Percentiles rank a stretch among this genome's conserved stretches.
Evolutionary conservation across 305 asterid species (phyloP).

Genomic region (Ilex paraguariensis): DNA sequence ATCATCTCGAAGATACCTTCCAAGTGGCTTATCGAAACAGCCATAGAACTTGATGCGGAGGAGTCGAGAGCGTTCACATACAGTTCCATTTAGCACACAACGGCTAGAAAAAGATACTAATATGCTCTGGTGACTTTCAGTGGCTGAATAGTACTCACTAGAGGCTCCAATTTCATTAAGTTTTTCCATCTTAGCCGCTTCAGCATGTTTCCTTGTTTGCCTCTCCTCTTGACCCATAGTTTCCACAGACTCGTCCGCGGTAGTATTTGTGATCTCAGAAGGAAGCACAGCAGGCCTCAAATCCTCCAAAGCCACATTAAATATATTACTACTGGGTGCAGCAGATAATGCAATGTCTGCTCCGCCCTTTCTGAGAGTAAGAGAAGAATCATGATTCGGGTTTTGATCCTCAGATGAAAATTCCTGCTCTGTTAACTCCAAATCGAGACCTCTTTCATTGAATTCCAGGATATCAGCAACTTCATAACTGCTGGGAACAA

Average conservation of each 20-base stretch:
- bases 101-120: slow-evolving; percentile 91
- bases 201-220: slow-evolving; percentile 33
- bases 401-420: slow-evolving; percentile 42
- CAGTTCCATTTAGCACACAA: slow-evolving; percentile 55
- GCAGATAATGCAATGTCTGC: slow-evolving; percentile 33
- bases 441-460: slow-evolving; percentile 27
- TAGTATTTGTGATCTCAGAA: slow-evolving; percentile 17
- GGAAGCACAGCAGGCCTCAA: slow-evolving; percentile 11
- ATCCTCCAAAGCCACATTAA: slow-evolving; percentile 18
- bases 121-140: slow-evolving; percentile 65
- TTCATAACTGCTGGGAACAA: slow-evolving; percentile 19
- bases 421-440: slow-evolving; percentile 49
- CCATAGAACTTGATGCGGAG: slow-evolving; percentile 78
- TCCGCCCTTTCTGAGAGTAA: slow-evolving; percentile 26
- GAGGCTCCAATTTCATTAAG: slow-evolving; percentile 34
- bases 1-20: slow-evolving; percentile 82
- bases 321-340: slow-evolving; percentile 35
- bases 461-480: slow-evolving; percentile 22
- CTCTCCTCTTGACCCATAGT: slow-evolving; percentile 27
- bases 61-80: slow-evolving; percentile 81
- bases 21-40: slow-evolving; percentile 86
- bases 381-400: slow-evolving; percentile 21
- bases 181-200: slow-evolving; percentile 22
- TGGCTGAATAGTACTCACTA: slow-evolving; percentile 41
- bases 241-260: slow-evolving; percentile 17